These are phyloP conservation scores for Apiospora hydei DNA, from an alignment of 2,329 filamentous ascomycete species.

Conservation along the genomic window DNA sequence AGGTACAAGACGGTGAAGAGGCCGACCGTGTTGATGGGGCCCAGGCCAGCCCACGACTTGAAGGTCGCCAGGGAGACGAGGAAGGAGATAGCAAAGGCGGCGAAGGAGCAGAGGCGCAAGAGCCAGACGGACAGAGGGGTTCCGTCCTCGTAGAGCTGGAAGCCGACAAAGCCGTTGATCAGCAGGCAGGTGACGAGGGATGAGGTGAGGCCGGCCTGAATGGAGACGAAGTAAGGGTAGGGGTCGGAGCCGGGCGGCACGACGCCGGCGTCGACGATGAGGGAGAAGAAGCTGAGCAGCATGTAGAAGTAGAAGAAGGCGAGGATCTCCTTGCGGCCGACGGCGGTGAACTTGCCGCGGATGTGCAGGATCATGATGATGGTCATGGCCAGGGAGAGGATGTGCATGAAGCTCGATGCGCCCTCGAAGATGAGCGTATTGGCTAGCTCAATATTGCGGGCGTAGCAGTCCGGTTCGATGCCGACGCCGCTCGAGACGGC, in stretches of 20 bases:
- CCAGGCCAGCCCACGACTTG: conserved; percentile 86
- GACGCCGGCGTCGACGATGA: conserved; percentile 92
- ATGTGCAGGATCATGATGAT: conserved; percentile 98
- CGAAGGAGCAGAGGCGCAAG: conserved; percentile 77
- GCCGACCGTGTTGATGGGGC: conserved; percentile 84
- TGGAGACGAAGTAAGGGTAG: conserved; percentile 90
- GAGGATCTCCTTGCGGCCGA: conserved; percentile 77
- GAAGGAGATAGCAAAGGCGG: conserved; percentile 86
- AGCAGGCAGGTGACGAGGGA: conserved; percentile 88
- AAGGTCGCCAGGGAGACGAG: conserved; percentile 91
- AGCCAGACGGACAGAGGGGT: conserved; percentile 95
- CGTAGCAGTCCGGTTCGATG: conserved; percentile 90
- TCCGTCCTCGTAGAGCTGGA: conserved; percentile 97
- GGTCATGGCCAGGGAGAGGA: conserved; percentile 88
- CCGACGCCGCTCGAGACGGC: conserved; percentile 72
- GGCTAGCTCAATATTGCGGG: conserved; percentile 91
- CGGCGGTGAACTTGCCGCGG: conserved; percentile 96
- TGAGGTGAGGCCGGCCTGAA: conserved; percentile 84
- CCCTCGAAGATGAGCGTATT: conserved; percentile 99
- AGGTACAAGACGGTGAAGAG: conserved; percentile 93
- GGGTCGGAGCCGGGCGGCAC: conserved; percentile 80
- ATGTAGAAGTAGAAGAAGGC: conserved; percentile 98
- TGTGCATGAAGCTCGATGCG: conserved; percentile 91
- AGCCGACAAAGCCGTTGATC: conserved; percentile 98
- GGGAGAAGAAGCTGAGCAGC: conserved; percentile 84